Percentiles rank a stretch among this genome's conserved stretches.
phyloP scores from a whole-genome alignment of 2,329 filamentous ascomycete genomes.

The Tolypocladium ovalisporum region DNA sequence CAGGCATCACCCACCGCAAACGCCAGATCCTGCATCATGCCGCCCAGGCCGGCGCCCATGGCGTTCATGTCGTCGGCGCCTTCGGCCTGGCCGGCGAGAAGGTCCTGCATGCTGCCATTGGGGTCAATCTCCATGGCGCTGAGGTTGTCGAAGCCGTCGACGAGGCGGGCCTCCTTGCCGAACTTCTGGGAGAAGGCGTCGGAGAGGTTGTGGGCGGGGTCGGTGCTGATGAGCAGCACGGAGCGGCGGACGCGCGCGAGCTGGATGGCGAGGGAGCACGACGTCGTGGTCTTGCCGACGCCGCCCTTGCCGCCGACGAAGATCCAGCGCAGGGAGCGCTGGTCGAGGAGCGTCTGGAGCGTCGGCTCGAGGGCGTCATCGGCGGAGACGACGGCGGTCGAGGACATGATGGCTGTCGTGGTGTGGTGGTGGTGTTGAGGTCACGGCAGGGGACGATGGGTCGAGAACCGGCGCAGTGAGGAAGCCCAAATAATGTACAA shows the following conservation, averaged over 20 bases:
- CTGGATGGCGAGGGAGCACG: slow-evolving; percentile 95
- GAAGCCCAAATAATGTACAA: not conserved
- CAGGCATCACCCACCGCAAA: slow-evolving; percentile 58
- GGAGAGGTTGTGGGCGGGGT: slow-evolving; percentile 94
- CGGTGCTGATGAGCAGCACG: slow-evolving; percentile 94
- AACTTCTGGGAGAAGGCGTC: slow-evolving; percentile 99
- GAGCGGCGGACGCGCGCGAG: slow-evolving; percentile 90
- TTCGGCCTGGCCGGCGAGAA: slow-evolving; percentile 67
- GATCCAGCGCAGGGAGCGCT: slow-evolving; percentile 94
- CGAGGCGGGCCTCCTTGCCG: slow-evolving; percentile 89
- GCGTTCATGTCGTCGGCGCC: slow-evolving; percentile 58
- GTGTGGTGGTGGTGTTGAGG: not conserved
- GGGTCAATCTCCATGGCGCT: slow-evolving; percentile 99
- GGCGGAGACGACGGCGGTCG: slow-evolving; percentile 26
- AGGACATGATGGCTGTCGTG: slow-evolving; percentile 23
- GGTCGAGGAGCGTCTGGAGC: slow-evolving; percentile 88
- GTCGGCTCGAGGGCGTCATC: slow-evolving; percentile 81
- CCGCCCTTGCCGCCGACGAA: slow-evolving; percentile 98
- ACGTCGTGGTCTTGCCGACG: slow-evolving; percentile 98
- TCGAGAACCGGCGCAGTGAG: not conserved
- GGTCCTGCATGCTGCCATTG: slow-evolving; percentile 93
- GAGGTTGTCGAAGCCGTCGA: slow-evolving; percentile 86
- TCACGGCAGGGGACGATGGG: not conserved
- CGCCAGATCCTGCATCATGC: slow-evolving; percentile 97
- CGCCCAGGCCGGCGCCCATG: slow-evolving; percentile 65